A percentile compares a stretch with the other conserved stretches of the same genome.
Conservation (phyloP, 495 filamentous ascomycete genomes). For the Penicillium salamii region DNA sequence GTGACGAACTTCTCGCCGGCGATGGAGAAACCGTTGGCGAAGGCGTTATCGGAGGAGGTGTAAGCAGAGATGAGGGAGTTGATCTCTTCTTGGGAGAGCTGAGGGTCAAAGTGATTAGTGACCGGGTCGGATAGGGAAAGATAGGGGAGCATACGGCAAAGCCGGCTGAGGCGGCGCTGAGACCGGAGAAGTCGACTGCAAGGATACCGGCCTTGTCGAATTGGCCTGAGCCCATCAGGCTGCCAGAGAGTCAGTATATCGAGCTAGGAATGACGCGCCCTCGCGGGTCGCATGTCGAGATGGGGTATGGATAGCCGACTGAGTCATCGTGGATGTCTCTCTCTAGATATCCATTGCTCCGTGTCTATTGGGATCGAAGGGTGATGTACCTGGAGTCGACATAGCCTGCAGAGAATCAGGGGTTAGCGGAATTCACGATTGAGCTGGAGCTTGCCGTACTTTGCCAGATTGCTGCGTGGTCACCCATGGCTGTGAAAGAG, state of each 20-base stretch:
- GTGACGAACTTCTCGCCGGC: constrained; percentile 69
- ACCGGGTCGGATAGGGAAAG: not conserved
- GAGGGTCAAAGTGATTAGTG: constrained; percentile 5
- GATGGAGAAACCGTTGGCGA: constrained; percentile 61
- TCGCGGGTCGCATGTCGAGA: constrained; percentile 4
- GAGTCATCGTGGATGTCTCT: too few species aligned
- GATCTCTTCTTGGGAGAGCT: constrained; percentile 43
- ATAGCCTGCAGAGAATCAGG: constrained; percentile 49
- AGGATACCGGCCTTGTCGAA: constrained; percentile 88
- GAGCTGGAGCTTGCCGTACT: constrained; percentile 38
- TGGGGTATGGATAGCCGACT: constrained; percentile 12
- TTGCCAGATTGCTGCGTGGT: constrained; percentile 53
- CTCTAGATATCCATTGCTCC: too few species aligned
- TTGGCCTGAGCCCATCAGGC: constrained; percentile 80
- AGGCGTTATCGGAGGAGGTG: constrained; percentile 25
- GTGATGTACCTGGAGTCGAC: constrained; percentile 61
- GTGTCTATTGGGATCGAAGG: not conserved
- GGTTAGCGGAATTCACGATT: constrained; percentile 18
- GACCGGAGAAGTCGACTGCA: constrained; percentile 72
- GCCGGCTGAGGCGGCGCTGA: constrained; percentile 70
- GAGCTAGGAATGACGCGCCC: not conserved
- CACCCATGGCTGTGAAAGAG: constrained; percentile 30
- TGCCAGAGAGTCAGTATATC: constrained; percentile 31
- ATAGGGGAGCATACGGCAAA: constrained; percentile 62
- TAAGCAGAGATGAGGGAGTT: constrained; percentile 33